These are phyloP conservation scores for Sugiyamaella floridensis DNA, from an alignment of 805 yeast species.

Conservation along the genomic window DNA sequence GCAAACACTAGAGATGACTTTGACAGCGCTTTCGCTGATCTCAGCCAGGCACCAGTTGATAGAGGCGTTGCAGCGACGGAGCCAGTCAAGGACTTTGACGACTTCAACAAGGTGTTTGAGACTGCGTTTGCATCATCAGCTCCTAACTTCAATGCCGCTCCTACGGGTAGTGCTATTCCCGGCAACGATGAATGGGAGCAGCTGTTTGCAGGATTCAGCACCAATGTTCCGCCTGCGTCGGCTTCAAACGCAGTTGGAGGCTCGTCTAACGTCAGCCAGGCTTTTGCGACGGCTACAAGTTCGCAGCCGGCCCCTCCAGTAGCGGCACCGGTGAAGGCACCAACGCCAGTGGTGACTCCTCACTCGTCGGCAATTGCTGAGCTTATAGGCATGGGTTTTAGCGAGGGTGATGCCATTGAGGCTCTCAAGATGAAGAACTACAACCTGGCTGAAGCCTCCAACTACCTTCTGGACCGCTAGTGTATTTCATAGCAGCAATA, in stretches of 20 bases:
- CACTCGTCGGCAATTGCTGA: slow-evolving; percentile 62
- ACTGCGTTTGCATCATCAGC: slow-evolving; percentile 6
- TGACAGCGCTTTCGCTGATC: slow-evolving; percentile 40
- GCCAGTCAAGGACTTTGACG: slow-evolving; percentile 13
- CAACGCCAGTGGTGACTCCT: slow-evolving; percentile 9
- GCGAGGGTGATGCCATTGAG: slow-evolving; percentile 50
- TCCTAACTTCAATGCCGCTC: not conserved
- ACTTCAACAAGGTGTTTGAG: slow-evolving; percentile 19
- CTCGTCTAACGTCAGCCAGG: slow-evolving; percentile 16
- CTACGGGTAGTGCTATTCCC: slow-evolving; percentile 10
- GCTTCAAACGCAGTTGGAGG: slow-evolving; percentile 7
- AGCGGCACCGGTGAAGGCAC: slow-evolving; percentile 5
- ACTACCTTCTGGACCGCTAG: slow-evolving; percentile 55
- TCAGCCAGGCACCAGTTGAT: slow-evolving; percentile 37
- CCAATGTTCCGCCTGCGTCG: slow-evolving; percentile 19
- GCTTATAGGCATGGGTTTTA: slow-evolving; percentile 85
- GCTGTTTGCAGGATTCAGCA: slow-evolving; percentile 79
- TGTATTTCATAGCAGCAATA: not conserved
- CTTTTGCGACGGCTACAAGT: slow-evolving; percentile 15
- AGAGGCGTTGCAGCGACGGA: slow-evolving; percentile 23
- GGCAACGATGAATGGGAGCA: slow-evolving; percentile 85
- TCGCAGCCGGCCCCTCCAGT: not conserved
- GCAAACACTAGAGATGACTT: slow-evolving; percentile 25
- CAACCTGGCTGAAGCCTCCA: slow-evolving; percentile 83
- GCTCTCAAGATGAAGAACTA: slow-evolving; percentile 67